phyloP scores from a whole-genome alignment of 2,329 filamentous ascomycete species.

The Colletotrichum eremochloae region DNA sequence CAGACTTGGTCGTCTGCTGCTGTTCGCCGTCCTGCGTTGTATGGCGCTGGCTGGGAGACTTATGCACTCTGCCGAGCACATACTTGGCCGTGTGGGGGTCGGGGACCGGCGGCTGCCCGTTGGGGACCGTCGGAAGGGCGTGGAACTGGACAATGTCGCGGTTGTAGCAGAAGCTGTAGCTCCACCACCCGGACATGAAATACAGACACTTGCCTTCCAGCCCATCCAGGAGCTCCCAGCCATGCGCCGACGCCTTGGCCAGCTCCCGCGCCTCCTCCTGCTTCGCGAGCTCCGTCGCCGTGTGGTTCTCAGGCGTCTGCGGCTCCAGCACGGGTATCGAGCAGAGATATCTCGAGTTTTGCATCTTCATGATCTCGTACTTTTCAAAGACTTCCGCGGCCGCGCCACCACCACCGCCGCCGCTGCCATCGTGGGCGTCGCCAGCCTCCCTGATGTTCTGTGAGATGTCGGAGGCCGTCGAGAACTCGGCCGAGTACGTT shows the following conservation, averaged over 20 bases:
- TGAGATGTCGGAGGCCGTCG: constrained; percentile 57
- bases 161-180: constrained; percentile 94
- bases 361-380: constrained; percentile 82
- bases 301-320: constrained; percentile 70
- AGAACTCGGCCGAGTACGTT: constrained; percentile 57
- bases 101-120: constrained; percentile 80
- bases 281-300: constrained; percentile 75
- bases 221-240: constrained; percentile 83
- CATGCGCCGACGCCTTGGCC: constrained; percentile 79
- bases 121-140: constrained; percentile 76
- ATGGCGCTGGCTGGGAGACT: constrained; percentile 41
- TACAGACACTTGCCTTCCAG: constrained; percentile 88
- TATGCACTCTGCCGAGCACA: constrained; percentile 74
- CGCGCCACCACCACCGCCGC: constrained; percentile 29
- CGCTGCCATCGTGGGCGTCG: constrained; percentile 48
- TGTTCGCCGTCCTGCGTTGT: constrained; percentile 31
- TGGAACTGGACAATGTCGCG: constrained; percentile 92
- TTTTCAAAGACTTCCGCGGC: constrained; percentile 54
- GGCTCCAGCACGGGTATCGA: constrained; percentile 80
- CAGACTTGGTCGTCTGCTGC: constrained; percentile 34
- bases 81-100: constrained; percentile 84
- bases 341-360: constrained; percentile 83
- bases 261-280: constrained; percentile 86
- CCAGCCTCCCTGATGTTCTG: constrained; percentile 53
- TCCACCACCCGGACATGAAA: constrained; percentile 91